Percentiles rank a stretch among this genome's conserved stretches.
These are phyloP conservation scores for Myrica gale DNA, from an alignment of 306 rosid species.

Conservation along the genomic window DNA sequence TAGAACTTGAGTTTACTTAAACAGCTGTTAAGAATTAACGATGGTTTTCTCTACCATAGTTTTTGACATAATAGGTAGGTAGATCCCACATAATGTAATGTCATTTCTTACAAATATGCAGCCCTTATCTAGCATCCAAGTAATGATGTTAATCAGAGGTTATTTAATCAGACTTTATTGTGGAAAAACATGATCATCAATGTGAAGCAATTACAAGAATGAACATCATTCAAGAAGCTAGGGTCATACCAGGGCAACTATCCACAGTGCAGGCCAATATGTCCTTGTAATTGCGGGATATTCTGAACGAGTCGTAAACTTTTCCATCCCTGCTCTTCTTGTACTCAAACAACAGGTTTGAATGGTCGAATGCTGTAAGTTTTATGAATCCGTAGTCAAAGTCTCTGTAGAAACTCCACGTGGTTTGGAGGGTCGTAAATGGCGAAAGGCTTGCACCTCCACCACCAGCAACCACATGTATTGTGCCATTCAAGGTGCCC, in stretches of 20 bases:
- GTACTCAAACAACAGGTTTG: slow-evolving; percentile 91
- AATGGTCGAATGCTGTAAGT: slow-evolving; percentile 78
- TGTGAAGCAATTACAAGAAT: not conserved
- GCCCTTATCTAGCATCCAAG: not conserved
- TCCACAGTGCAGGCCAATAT: slow-evolving; percentile 77
- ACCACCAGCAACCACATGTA: slow-evolving; percentile 89
- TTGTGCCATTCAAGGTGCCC: slow-evolving; percentile 82
- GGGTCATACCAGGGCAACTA: slow-evolving; percentile 61
- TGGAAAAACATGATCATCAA: not conserved
- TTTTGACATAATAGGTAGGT: too few species aligned
- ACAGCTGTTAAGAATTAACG: too few species aligned
- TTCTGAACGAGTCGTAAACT: slow-evolving; percentile 76
- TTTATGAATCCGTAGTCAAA: slow-evolving; percentile 81
- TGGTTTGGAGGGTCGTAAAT: slow-evolving; percentile 63
- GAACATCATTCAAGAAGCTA: slow-evolving; percentile 51
- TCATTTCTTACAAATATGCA: not conserved
- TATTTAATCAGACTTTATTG: slow-evolving; percentile 15
- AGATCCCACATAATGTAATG: not conserved
- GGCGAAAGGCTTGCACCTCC: slow-evolving; percentile 80
- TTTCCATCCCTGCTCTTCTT: slow-evolving; percentile 87
- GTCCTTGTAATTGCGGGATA: slow-evolving; percentile 74
- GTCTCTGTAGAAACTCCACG: slow-evolving; percentile 79
- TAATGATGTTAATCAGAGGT: not conserved
- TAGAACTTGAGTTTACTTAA: too few species aligned
- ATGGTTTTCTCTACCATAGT: too few species aligned